These are phyloP conservation scores for Rhizoclosmatium sp. DNA, from an alignment of 192 early-diverging fungal genomes.

Conservation along the genomic window DNA sequence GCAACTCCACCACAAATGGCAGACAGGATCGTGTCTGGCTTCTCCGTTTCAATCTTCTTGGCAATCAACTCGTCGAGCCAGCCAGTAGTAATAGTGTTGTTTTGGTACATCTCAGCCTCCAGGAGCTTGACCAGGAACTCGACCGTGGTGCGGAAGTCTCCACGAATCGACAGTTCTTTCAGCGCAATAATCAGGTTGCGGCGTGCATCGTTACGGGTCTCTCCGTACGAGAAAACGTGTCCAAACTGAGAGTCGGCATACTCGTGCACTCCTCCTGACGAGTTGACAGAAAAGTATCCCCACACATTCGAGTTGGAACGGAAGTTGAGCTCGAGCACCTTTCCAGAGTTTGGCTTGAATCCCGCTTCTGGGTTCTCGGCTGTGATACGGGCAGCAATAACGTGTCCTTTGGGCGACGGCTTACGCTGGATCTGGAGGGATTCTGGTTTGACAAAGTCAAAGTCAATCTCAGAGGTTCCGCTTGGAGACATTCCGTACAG, in stretches of 20 bases:
- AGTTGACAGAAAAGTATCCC: constrained; percentile 99
- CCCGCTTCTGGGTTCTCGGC: constrained; percentile 99
- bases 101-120: constrained; percentile 87
- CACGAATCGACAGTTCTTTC: constrained; percentile 97
- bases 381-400: constrained; percentile 97
- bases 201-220: constrained; percentile 89
- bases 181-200: constrained; percentile 97
- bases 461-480: constrained; percentile 90
- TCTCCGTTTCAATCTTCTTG: constrained; percentile 85
- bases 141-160: constrained; percentile 97
- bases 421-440: constrained; percentile 87
- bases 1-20: constrained; percentile 92
- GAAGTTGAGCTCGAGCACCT: constrained; percentile 98
- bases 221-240: constrained; percentile 97
- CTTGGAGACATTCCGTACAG: constrained; percentile 92
- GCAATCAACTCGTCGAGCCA: constrained; percentile 97
- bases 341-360: constrained; percentile 97
- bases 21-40: constrained; percentile 87
- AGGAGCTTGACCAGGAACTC: constrained; percentile 95
- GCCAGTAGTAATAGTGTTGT: constrained; percentile 91
- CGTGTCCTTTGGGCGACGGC: constrained; percentile 94
- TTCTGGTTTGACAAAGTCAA: constrained; percentile 82
- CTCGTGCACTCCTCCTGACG: constrained; percentile 95
- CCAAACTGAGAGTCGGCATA: constrained; percentile 99
- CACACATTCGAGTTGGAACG: constrained; percentile 94